Evolutionary conservation across 2,329 filamentous ascomycete genomes (phyloP).

Genomic region (Helicocarpus griseus): DNA sequence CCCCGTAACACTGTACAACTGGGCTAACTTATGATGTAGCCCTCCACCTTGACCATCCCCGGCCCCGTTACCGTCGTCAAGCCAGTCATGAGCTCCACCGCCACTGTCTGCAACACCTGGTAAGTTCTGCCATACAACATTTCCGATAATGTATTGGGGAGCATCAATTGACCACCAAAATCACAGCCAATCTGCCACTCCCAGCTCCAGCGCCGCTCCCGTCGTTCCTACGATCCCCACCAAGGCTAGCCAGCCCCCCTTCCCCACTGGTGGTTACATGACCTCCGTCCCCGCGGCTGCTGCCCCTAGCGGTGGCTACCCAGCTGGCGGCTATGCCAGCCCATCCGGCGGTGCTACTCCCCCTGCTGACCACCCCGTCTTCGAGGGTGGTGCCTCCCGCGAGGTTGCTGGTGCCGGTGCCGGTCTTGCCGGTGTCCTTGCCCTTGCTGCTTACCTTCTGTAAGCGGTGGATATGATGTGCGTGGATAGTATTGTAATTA

Average conservation of each 20-base stretch:
- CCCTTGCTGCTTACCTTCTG: slow-evolving; percentile 39
- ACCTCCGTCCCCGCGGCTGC: slow-evolving; percentile 10
- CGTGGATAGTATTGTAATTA: too few relatives aligned
- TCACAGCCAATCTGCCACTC: slow-evolving; percentile 7
- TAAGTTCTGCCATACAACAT: slow-evolving; percentile 16
- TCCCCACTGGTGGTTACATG: background rate
- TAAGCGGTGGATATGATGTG: slow-evolving; percentile 21
- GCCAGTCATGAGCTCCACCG: slow-evolving; percentile 44
- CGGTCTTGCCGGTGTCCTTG: slow-evolving; percentile 44
- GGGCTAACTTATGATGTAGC: slow-evolving; percentile 25
- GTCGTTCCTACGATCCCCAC: too few relatives aligned
- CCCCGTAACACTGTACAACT: background rate
- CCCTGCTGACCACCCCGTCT: slow-evolving; percentile 22
- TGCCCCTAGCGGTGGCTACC: slow-evolving; percentile 17
- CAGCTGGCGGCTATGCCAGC: slow-evolving; percentile 14
- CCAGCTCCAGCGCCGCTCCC: slow-evolving; percentile 11
- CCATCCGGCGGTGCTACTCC: slow-evolving; percentile 15
- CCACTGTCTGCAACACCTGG: slow-evolving; percentile 37
- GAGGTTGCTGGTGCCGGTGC: slow-evolving; percentile 38
- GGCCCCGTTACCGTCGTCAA: slow-evolving; percentile 56
- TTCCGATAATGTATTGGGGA: background rate
- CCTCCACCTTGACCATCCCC: slow-evolving; percentile 61
- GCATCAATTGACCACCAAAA: background rate
- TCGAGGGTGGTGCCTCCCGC: slow-evolving; percentile 45
- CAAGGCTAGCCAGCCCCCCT: too few relatives aligned